Base-by-base conservation (phyloP, 176 grass and related monocot species). In the Oropetium thomaeum region DNA sequence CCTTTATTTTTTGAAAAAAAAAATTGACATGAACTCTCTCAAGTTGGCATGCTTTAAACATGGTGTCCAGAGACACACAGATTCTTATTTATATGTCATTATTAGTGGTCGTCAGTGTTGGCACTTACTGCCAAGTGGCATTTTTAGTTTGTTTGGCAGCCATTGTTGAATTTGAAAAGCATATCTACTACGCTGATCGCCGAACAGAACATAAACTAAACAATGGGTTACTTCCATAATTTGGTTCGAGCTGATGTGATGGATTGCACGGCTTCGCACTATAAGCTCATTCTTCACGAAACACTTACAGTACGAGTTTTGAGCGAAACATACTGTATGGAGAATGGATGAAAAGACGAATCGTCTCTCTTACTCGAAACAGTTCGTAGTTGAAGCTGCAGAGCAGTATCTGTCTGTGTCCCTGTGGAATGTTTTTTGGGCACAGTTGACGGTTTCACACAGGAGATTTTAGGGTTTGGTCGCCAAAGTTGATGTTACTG, bases 401-500 rank as follows among this genome's bases (percentile, higher is more conserved):
- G 74, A 67, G 74, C 32, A 30, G 84, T 75, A 52, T 1, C 43
- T 75, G 54, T 81, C 70, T 12, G 1, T 51, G 58, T 71, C 59
- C 58, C 7, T 41, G 73, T 59, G 40, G 1, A 59, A 65, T 69
- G 52, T 78, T 26, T 43, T 78, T 71, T 16, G 8, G 51, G 8
- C 20, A 78, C 67, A 51, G 62, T 60, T 90, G 59, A 78, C 65
- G 40, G 54, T 60, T 69, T 8, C 33, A 32, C 33, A 32, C 63
- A 2, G 30, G 52, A 43, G 29, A 62, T 29, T 65, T 79, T 52
- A 86, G 47, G 70, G 47, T 74, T 66, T 47, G 32, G 59, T 75
- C 43, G 81, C 51, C 4, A 22, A 65, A 41, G n/a, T n/a, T n/a
- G 58, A 41, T 12, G 63, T 90, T 83, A 51, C 81, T 80, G 25